Evolutionary conservation across 257 asterid species (phyloP).

Genomic region (Striga asiatica): DNA sequence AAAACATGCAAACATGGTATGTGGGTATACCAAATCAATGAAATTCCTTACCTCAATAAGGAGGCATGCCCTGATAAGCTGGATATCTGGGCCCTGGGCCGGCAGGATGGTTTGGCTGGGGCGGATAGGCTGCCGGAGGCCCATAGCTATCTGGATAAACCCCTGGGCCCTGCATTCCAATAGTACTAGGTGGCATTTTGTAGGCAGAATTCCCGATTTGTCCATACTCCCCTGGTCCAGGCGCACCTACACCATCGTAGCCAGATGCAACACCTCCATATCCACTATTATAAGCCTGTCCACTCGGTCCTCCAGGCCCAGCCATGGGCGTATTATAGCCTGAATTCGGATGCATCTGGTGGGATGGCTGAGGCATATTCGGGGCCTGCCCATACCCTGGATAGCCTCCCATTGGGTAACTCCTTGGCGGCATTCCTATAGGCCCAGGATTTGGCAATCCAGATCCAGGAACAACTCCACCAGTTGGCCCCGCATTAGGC

Average conservation of each 20-base stretch:
- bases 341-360: constrained; percentile 51
- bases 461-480: constrained; percentile 39
- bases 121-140: constrained; percentile 29
- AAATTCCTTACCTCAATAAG: constrained; percentile 61
- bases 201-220: constrained; percentile 46
- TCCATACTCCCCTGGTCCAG: constrained; percentile 43
- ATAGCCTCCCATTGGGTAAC: constrained; percentile 45
- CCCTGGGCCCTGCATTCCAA: constrained; percentile 59
- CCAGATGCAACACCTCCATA: constrained; percentile 31
- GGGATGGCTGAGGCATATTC: constrained; percentile 54
- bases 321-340: constrained; percentile 30
- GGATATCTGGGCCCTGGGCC: constrained; percentile 76
- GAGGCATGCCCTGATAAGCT: constrained; percentile 79
- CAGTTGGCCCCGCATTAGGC: constrained; percentile 47
- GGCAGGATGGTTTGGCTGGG: constrained; percentile 48
- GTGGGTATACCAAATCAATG: neutral
- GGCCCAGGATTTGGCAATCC: constrained; percentile 42
- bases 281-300: constrained; percentile 53
- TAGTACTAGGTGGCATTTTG: constrained; percentile 53
- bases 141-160: constrained; percentile 72
- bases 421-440: constrained; percentile 34
- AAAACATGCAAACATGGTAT: neutral
- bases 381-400: constrained; percentile 49
- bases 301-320: constrained; percentile 56
- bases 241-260: constrained; percentile 38